These are phyloP conservation scores for Barbarea vulgaris DNA, from an alignment of 345 rosid genomes.

Conservation along the genomic window DNA sequence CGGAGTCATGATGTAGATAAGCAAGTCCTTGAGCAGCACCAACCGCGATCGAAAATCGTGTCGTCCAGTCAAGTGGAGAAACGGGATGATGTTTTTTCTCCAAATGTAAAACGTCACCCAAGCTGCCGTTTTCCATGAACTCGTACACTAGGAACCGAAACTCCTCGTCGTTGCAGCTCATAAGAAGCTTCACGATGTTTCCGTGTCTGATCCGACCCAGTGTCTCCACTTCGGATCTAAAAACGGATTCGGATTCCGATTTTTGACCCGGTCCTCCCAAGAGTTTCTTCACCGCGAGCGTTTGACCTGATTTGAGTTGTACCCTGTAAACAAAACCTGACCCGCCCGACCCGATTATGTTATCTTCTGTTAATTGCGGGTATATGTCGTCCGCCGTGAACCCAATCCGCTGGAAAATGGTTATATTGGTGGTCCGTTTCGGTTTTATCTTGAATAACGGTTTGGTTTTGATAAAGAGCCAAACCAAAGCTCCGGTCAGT, in stretches of 20 bases:
- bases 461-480: slow-evolving; percentile 47
- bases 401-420: slow-evolving; percentile 59
- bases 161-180: slow-evolving; percentile 55
- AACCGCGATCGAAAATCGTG: slow-evolving; percentile 52
- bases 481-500: slow-evolving; percentile 46
- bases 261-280: slow-evolving; percentile 38
- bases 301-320: slow-evolving; percentile 53
- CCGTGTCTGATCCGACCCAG: slow-evolving; percentile 67
- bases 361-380: slow-evolving; percentile 48
- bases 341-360: slow-evolving; percentile 64
- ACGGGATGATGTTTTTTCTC: slow-evolving; percentile 38
- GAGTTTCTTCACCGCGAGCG: slow-evolving; percentile 70
- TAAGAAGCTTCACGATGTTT: slow-evolving; percentile 62
- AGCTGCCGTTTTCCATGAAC: slow-evolving; percentile 76
- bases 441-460: slow-evolving; percentile 38
- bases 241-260: slow-evolving; percentile 32
- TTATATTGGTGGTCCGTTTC: slow-evolving; percentile 46
- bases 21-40: slow-evolving; percentile 74
- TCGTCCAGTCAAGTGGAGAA: slow-evolving; percentile 50
- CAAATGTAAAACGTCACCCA: slow-evolving; percentile 65
- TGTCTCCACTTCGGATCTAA: slow-evolving; percentile 56
- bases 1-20: slow-evolving; percentile 73
- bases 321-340: slow-evolving; percentile 68
- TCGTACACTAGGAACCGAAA: slow-evolving; percentile 59
- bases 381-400: slow-evolving; percentile 51